A percentile compares a stretch with the other conserved stretches of the same genome.
phyloP scores from a whole-genome alignment of 768 basidiomycete species.

The Rhodotorula sphaerocarpa region DNA sequence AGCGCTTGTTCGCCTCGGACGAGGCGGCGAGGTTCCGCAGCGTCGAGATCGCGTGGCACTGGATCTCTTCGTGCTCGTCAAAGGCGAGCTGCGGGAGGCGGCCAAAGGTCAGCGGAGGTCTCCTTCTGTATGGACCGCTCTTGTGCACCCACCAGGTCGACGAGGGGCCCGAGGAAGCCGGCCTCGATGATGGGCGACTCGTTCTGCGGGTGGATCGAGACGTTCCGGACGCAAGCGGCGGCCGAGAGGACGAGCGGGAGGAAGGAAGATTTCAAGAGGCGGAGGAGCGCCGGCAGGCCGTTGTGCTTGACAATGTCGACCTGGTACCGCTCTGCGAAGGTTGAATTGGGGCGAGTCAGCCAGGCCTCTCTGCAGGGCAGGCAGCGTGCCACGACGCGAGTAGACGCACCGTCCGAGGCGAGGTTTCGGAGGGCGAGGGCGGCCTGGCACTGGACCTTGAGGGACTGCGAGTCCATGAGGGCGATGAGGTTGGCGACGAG shows the following conservation, averaged over 20 bases:
- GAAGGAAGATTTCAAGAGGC: conserved; percentile 90
- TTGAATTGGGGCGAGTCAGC: neutral
- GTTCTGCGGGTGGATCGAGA: conserved; percentile 96
- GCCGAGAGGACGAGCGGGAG: conserved; percentile 95
- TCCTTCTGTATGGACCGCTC: too few species aligned
- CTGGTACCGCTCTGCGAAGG: conserved; percentile 83
- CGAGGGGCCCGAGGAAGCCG: conserved; percentile 89
- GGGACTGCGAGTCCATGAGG: conserved; percentile 91
- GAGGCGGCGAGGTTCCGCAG: conserved; percentile 92
- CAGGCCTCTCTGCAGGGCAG: too few species aligned
- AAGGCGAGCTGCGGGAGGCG: too few species aligned
- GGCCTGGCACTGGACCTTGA: conserved; percentile 98
- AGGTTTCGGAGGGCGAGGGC: conserved; percentile 91
- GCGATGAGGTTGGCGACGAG: conserved; percentile 85
- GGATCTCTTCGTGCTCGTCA: conserved; percentile 99
- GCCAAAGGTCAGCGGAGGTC: too few species aligned
- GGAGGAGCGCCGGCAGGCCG: conserved; percentile 80
- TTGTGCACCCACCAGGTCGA: too few species aligned
- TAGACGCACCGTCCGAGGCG: conserved; percentile 76
- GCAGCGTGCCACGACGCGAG: neutral
- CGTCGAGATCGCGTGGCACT: conserved; percentile 97
- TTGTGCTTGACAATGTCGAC: conserved; percentile 95
- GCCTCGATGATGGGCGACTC: conserved; percentile 99
- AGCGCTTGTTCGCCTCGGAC: conserved; percentile 95
- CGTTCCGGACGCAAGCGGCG: conserved; percentile 96